Conservation (phyloP, 768 basidiomycete genomes). For the Mycena filopes region DNA sequence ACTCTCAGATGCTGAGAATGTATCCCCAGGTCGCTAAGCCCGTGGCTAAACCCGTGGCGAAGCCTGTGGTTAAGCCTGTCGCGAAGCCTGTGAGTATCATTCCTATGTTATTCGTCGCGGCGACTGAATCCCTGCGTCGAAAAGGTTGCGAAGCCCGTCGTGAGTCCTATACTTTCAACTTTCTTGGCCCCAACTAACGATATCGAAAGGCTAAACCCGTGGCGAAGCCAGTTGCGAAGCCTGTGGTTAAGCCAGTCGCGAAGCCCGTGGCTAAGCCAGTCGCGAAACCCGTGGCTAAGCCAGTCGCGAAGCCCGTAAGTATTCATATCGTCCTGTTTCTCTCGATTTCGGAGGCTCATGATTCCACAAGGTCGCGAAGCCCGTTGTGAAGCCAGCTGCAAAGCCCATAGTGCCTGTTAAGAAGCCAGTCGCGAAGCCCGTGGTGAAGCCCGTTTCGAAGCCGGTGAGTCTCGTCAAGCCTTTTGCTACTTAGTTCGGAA, state of each 20-base stretch:
- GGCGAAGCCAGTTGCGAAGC: neutral
- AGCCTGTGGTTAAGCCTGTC: too few species aligned
- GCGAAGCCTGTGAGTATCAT: too few species aligned
- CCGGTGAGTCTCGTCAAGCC: slow-evolving; percentile 7
- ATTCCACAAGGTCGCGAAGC: too few species aligned
- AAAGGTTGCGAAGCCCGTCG: slow-evolving; percentile 4
- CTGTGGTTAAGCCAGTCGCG: neutral
- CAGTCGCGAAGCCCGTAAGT: neutral
- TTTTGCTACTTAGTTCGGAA: too few species aligned
- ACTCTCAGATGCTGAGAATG: too few species aligned
- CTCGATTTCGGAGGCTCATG: too few species aligned
- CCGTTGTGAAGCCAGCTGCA: neutral
- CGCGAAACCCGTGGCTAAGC: neutral
- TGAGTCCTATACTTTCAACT: too few species aligned
- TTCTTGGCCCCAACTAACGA: too few species aligned
- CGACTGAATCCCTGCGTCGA: neutral
- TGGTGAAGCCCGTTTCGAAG: neutral
- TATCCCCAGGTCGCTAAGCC: too few species aligned
- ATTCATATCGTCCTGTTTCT: too few species aligned
- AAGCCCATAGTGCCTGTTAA: neutral
- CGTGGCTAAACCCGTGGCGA: too few species aligned
- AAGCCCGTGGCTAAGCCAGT: neutral
- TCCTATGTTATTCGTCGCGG: too few species aligned
- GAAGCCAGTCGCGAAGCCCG: neutral
- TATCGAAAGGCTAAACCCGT: neutral